Percentiles rank a stretch among this genome's conserved stretches.
Evolutionary conservation across 1,284 basidiomycete species (phyloP).

Genomic region (Ustilago crameri): DNA sequence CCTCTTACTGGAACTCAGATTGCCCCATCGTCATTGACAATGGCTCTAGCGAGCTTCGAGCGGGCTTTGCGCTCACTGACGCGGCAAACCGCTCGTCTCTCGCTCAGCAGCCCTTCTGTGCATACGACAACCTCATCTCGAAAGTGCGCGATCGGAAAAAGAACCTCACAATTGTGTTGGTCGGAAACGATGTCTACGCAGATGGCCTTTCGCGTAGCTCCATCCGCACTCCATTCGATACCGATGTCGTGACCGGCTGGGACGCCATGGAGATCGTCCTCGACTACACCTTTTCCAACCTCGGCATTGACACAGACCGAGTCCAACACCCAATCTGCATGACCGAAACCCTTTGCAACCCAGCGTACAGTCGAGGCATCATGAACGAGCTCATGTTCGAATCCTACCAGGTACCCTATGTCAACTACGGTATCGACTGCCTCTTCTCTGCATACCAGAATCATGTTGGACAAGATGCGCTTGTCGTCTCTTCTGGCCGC

Average conservation of each 20-base stretch:
- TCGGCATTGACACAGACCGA: constrained; percentile 82
- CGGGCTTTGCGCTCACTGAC: constrained; percentile 77
- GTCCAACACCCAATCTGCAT: constrained; percentile 91
- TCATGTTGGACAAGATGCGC: constrained; percentile 51
- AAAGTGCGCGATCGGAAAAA: constrained; percentile 63
- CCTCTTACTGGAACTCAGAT: constrained; percentile 49
- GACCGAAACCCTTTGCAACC: constrained; percentile 90
- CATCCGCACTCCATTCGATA: constrained; percentile 62
- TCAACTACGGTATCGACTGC: constrained; percentile 90
- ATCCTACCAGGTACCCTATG: constrained; percentile 84
- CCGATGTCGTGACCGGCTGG: constrained; percentile 63
- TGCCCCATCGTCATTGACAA: constrained; percentile 88
- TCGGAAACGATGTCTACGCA: constrained; percentile 62
- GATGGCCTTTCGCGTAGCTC: constrained; percentile 56
- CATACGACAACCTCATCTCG: constrained; percentile 63
- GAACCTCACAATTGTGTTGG: constrained; percentile 55
- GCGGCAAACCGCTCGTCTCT: constrained; percentile 39
- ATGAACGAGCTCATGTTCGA: constrained; percentile 98
- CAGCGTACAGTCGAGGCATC: constrained; percentile 85
- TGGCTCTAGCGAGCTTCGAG: constrained; percentile 85
- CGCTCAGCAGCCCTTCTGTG: constrained; percentile 41
- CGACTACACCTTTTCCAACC: constrained; percentile 88
- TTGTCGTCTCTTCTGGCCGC: constrained; percentile 60
- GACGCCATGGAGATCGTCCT: constrained; percentile 80
- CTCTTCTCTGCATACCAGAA: constrained; percentile 84